Evolutionary conservation across 2,329 filamentous ascomycete species (phyloP), one percentile per base, ranked within the genome.

Genomic region (Penicillium brevicompactum): DNA sequence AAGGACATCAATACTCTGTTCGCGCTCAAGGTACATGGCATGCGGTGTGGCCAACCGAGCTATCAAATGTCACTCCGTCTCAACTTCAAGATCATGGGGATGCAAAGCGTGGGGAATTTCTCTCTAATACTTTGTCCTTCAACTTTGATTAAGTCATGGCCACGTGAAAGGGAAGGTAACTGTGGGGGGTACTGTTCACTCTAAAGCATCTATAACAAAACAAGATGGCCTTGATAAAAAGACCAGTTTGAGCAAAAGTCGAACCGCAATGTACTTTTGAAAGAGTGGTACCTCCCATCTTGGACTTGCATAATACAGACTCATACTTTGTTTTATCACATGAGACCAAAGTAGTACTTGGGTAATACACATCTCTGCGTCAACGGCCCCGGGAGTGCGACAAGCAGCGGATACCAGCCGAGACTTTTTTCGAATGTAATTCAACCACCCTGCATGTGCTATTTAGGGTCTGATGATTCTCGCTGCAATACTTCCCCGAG

Each of bases 21-120:
- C 60, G 61, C 27, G 70, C 69, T 0, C 66, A 64, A 16, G 74
- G 75, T 1, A 62, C 58, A 31, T 76, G 73, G 74, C 71, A 73
- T 59, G 66, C 66, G 4, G 50, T 75, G 6, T 75, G 74, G 73
- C 57, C 65, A 10, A 55, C 54, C 10, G 43, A 56, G 9, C 41
- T 62, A 43, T 47, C 60, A 0, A 61, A 67, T 22, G 63, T 72
- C 21, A 65, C 66, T 18, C 41, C 38, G 38, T 53, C 58, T n/a
- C 60, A 69, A 40, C 49, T 70, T 14, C 45, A 57, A n/a, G 46
- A 63, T 11, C 43, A 68, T 2, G 49, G 49, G 3, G 59, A 57
- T 24, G 61, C 59, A 13, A 42, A 51, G n/a, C 51, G 56, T 10
- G 65, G 70, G 8, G 56, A 64, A 18, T 72, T 68, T 53, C 30